Conservation (phyloP, 352 stramenopile genomes). For the Phytophthora multivora region DNA sequence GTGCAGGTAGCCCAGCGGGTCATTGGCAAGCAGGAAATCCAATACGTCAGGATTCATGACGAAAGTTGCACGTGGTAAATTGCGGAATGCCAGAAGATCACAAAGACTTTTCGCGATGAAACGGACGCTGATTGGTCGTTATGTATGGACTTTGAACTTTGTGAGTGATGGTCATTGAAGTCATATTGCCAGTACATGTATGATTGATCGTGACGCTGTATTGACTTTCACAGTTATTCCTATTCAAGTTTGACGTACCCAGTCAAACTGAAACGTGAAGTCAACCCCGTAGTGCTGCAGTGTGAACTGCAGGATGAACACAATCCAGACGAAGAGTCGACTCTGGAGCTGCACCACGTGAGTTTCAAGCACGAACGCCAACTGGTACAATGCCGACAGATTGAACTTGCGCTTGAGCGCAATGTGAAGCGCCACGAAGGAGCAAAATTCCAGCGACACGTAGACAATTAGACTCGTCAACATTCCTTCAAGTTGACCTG, state of each 20-base stretch:
- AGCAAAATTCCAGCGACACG: constrained; percentile 9
- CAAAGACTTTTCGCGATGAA: constrained; percentile 5
- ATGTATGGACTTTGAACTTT: neutral
- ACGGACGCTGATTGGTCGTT: constrained; percentile 28
- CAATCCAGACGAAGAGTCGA: constrained; percentile 29
- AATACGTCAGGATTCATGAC: constrained; percentile 40
- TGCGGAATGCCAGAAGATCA: constrained; percentile 17
- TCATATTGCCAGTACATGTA: no score
- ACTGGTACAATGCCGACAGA: constrained; percentile 23
- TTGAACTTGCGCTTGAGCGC: constrained; percentile 18
- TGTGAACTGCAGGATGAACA: constrained; percentile 28
- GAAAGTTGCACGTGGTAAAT: constrained; percentile 10
- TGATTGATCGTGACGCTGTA: no score
- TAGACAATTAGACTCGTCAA: constrained; percentile 18
- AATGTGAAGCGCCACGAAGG: constrained; percentile 22
- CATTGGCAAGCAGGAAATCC: constrained; percentile 34
- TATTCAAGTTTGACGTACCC: constrained; percentile 1
- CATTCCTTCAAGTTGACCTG: constrained; percentile 11
- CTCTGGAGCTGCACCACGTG: constrained; percentile 21
- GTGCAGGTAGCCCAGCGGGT: neutral
- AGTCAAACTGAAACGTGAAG: constrained; percentile 22
- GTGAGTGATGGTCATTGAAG: constrained; percentile 16
- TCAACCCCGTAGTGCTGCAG: constrained; percentile 24
- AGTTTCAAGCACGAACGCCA: constrained; percentile 36
- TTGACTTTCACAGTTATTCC: no score